phyloP scores from a whole-genome alignment of 495 filamentous ascomycete genomes.

The Aspergillus homomorphus region DNA sequence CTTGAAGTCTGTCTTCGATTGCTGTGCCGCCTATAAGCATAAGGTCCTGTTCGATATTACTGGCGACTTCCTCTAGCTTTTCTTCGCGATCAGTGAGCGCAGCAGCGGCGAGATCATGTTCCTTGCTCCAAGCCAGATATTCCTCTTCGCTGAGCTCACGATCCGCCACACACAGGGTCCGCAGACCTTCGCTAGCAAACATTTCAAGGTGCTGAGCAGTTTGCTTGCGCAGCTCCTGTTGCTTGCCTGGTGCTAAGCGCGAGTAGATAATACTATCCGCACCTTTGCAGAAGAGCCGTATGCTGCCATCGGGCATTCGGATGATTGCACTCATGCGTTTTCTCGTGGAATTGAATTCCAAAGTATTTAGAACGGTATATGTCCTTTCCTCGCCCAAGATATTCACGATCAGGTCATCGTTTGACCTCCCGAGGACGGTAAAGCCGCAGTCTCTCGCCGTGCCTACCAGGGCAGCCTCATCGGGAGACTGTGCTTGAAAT shows the following conservation, averaged over 20 bases:
- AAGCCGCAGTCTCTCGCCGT: conserved; percentile 96
- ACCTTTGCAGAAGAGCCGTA: conserved; percentile 94
- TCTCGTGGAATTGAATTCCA: conserved; percentile 95
- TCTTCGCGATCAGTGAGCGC: conserved; percentile 87
- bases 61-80: conserved; percentile 86
- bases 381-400: conserved; percentile 79
- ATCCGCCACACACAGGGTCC: conserved; percentile 94
- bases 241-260: conserved; percentile 78
- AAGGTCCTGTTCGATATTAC: conserved; percentile 85
- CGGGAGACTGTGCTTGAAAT: conserved; percentile 96
- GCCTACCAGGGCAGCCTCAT: conserved; percentile 91
- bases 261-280: conserved; percentile 98
- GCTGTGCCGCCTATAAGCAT: conserved; percentile 92
- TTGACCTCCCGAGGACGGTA: conserved; percentile 79
- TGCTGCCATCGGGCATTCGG: conserved; percentile 89
- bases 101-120: conserved; percentile 83
- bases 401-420: conserved; percentile 78
- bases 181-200: conserved; percentile 92
- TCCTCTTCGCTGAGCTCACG: conserved; percentile 78
- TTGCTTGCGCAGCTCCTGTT: conserved; percentile 72
- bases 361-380: conserved; percentile 86
- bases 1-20: conserved; percentile 96
- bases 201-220: conserved; percentile 95
- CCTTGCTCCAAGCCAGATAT: conserved; percentile 78
- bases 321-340: conserved; percentile 99